Conservation (phyloP, 2,329 filamentous ascomycete species). For the Alternaria sp. region DNA sequence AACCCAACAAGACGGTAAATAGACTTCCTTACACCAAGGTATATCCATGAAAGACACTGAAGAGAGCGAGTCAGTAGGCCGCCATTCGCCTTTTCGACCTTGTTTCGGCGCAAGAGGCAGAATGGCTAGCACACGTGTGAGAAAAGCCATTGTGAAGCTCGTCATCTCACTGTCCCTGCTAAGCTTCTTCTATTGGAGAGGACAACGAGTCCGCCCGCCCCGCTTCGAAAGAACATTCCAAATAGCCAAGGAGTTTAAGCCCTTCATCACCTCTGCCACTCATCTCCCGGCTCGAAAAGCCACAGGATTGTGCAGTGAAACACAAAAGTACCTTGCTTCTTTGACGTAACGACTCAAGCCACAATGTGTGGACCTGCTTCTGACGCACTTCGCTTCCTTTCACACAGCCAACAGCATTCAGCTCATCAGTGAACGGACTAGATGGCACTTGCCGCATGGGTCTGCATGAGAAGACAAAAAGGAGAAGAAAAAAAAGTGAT, state of each 20-base stretch:
- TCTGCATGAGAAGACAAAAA: conserved; percentile 1
- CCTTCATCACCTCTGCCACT: not conserved
- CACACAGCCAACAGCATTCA: not conserved
- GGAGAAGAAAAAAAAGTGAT: not conserved
- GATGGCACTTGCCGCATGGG: not conserved
- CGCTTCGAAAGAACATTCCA: not conserved
- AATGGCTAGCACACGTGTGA: not conserved
- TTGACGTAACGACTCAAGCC: not conserved
- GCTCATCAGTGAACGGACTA: not conserved
- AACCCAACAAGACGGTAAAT: conserved; percentile 14
- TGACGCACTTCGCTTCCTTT: not conserved
- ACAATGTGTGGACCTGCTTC: not conserved
- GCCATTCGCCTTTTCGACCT: not conserved
- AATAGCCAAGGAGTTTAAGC: not conserved
- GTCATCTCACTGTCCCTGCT: not conserved
- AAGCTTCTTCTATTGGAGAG: not conserved
- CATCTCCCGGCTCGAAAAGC: not conserved
- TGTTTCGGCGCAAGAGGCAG: not conserved
- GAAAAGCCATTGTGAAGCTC: not conserved
- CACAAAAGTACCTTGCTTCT: not conserved
- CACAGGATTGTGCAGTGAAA: not conserved
- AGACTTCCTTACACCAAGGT: conserved; percentile 7
- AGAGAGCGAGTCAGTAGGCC: conserved; percentile 10
- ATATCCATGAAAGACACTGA: not conserved
- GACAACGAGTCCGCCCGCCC: not conserved